Base-by-base conservation (phyloP, 352 stramenopile genomes). In the Globisporangium spiculum region DNA sequence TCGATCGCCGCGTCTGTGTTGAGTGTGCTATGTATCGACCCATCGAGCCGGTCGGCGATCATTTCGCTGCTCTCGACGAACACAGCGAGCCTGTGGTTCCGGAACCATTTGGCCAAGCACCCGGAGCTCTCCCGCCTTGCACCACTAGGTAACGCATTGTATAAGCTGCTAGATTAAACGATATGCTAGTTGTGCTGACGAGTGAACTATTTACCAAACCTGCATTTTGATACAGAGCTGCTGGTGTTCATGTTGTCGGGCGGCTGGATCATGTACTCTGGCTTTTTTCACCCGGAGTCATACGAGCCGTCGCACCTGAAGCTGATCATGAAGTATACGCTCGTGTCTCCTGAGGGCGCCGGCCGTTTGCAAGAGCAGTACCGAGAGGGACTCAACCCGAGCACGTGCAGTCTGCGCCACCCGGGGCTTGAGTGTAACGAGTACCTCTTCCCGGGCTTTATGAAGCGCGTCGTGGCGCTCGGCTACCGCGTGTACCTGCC, bases 211-310 rank as follows among this genome's bases (percentile, higher is more conserved):
- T 16, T 62, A 7, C 22, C 24, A 18, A 26, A 16, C 18, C 3
- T 44, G 9, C 27, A 59, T 60, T 2, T 4, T 61, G n/a, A 24
- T 24, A 52, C 56, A 83, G 81, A 90, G 60, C 74, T 90, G 38
- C 67, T 76, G 3, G 68, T 75, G 44, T 91, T 89, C 70, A 79
- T 89, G 70, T 65, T 68, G 30, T 73, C 76, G 1, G 71, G 78
- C 8, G 83, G 78, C 2, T 91, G 81, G 83, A 88, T 89, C 70
- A 79, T 86, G 66, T 84, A 78, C 68, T 87, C 83, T 8, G 75
- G 66, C 2, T 80, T 89, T 50, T 88, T 90, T 69, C 70, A 86
- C 50, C 83, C 81, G 2, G 80, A 88, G 10, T 84, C 77, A 58
- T 91, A 87, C 67, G 73, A 84, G 26, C 72, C 71, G 4, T 79